Evolutionary conservation across 257 asterid species (phyloP).

Genomic region (Solanum commersonii): DNA sequence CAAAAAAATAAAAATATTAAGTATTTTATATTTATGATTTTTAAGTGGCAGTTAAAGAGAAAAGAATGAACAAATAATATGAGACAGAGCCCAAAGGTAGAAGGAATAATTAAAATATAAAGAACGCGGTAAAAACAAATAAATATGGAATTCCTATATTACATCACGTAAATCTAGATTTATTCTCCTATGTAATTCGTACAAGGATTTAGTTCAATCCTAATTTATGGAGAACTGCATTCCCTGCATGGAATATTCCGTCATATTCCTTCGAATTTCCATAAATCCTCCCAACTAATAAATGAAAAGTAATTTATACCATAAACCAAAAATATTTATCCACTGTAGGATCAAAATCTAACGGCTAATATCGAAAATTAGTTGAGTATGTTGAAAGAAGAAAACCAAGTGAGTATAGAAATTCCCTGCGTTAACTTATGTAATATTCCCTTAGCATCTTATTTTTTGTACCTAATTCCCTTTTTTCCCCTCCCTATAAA

Average conservation of each 20-base stretch:
- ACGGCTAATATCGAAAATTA: background rate
- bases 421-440: background rate
- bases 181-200: too few relatives aligned
- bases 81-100: too few relatives aligned
- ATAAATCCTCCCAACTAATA: background rate
- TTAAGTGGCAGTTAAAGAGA: too few relatives aligned
- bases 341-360: constrained; percentile 11
- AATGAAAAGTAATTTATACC: background rate
- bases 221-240: background rate
- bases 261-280: background rate
- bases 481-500: background rate
- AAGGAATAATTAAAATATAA: too few relatives aligned
- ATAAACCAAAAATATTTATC: background rate
- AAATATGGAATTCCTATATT: background rate
- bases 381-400: too few relatives aligned
- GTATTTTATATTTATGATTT: too few relatives aligned
- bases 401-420: background rate
- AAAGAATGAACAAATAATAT: too few relatives aligned
- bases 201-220: background rate
- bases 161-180: too few relatives aligned
- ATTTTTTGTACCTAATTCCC: background rate
- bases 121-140: too few relatives aligned
- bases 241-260: constrained; percentile 3
- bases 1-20: too few relatives aligned
- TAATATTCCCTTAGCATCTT: constrained; percentile 46